A percentile compares a stretch with the other conserved stretches of the same genome.
phyloP scores from a whole-genome alignment of 2,329 filamentous ascomycete species.

The Lasiodiplodia gonubiensis region DNA sequence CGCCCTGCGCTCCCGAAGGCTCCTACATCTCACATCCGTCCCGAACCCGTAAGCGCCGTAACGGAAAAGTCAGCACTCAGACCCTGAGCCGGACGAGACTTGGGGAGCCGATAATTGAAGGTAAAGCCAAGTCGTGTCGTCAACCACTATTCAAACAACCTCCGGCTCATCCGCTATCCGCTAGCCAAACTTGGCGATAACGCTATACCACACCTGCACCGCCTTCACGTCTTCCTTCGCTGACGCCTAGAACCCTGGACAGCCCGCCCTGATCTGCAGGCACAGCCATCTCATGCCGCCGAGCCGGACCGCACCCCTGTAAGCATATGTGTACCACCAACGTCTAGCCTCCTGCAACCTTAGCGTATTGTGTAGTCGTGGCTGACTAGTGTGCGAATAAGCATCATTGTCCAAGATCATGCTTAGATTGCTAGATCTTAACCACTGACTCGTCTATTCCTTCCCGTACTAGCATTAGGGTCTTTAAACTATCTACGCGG shows the following conservation, averaged over 20 bases:
- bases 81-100: neutral
- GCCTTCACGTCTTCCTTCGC: neutral
- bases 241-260: neutral
- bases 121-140: slow-evolving; percentile 8
- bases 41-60: neutral
- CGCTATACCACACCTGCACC: neutral
- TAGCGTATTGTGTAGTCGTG: neutral
- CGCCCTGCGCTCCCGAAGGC: neutral
- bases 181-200: slow-evolving; percentile 11
- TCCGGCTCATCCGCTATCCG: neutral
- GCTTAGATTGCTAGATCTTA: neutral
- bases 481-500: slow-evolving; percentile 6
- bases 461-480: neutral
- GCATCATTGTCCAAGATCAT: neutral
- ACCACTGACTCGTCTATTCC: neutral
- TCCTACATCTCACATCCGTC: neutral
- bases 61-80: neutral
- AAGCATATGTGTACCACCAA: neutral
- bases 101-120: slow-evolving; percentile 15
- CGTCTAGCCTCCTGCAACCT: neutral
- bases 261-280: neutral
- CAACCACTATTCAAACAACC: neutral
- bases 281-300: neutral
- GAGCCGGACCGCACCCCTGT: neutral
- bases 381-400: neutral